Evolutionary conservation across 2,329 filamentous ascomycete genomes (phyloP).

Genomic region (Fusarium illudens): DNA sequence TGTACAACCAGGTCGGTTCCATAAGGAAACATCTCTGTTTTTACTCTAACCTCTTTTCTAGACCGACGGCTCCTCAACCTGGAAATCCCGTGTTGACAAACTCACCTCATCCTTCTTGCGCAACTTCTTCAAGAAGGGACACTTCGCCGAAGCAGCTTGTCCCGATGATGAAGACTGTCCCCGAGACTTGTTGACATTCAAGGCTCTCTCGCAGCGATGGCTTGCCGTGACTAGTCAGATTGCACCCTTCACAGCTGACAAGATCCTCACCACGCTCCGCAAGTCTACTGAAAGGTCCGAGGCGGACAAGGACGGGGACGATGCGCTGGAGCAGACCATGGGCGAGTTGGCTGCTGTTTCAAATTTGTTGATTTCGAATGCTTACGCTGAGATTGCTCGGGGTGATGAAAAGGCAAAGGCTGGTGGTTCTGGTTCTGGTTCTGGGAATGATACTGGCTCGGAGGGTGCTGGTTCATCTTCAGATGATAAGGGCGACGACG

Average conservation of each 20-base stretch:
- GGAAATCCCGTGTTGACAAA: constrained; percentile 64
- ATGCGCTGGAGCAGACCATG: constrained; percentile 58
- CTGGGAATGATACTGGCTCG: background rate
- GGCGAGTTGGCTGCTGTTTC: constrained; percentile 63
- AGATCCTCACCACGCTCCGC: constrained; percentile 66
- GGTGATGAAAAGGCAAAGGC: background rate
- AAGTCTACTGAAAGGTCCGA: constrained; percentile 54
- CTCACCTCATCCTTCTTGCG: constrained; percentile 59
- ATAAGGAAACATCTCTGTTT: background rate
- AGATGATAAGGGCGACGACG: background rate
- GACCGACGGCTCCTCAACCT: constrained; percentile 46
- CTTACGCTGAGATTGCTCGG: constrained; percentile 4
- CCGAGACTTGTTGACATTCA: constrained; percentile 75
- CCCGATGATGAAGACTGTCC: constrained; percentile 67
- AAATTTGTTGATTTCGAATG: constrained; percentile 55
- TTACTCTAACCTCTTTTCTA: constrained; percentile 1
- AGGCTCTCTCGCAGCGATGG: constrained; percentile 74
- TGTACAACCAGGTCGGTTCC: constrained; percentile 69
- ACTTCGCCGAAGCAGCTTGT: constrained; percentile 73
- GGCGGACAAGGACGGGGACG: constrained; percentile 64
- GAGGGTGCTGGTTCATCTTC: background rate
- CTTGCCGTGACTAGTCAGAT: constrained; percentile 67
- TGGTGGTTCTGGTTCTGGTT: background rate
- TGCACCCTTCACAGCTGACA: constrained; percentile 64
- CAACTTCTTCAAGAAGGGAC: constrained; percentile 61